Percentiles rank a stretch among this genome's conserved stretches.
These are phyloP conservation scores for Fusarium musae DNA, from an alignment of 2,329 filamentous ascomycete genomes.

Conservation along the genomic window DNA sequence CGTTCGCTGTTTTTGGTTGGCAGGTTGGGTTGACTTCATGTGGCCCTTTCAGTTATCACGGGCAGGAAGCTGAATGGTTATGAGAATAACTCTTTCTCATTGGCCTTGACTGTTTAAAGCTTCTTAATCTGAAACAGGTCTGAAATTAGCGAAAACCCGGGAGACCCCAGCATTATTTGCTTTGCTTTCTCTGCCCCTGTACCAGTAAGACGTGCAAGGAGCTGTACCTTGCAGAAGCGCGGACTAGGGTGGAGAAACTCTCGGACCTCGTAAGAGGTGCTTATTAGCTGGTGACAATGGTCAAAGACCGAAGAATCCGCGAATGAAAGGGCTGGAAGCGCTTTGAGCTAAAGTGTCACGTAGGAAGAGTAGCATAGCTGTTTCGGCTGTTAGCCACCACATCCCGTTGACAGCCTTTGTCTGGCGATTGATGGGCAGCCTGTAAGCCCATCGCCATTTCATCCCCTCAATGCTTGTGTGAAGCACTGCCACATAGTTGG, in stretches of 20 bases:
- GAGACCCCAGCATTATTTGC: background rate
- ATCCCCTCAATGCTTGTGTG: background rate
- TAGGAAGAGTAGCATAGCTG: background rate
- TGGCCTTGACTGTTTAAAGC: conserved; percentile 19
- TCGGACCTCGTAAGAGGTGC: background rate
- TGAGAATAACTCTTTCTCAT: background rate
- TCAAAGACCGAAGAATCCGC: conserved; percentile 6
- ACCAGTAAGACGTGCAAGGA: conserved; percentile 21
- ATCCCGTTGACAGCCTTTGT: background rate
- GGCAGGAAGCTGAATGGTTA: background rate
- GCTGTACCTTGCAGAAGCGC: conserved; percentile 36
- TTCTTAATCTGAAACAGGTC: conserved; percentile 32
- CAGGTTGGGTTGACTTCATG: background rate
- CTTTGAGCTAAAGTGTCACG: background rate
- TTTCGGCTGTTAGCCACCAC: conserved; percentile 13
- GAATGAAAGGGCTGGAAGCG: background rate
- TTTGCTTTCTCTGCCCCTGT: conserved; percentile 11
- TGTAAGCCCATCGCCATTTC: conserved; percentile 4
- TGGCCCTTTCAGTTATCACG: conserved; percentile 9
- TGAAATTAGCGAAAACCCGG: conserved; percentile 25
- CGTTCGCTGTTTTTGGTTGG: conserved; percentile 1
- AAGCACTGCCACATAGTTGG: conserved; percentile 17
- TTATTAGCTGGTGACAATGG: background rate
- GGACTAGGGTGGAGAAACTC: conserved; percentile 7
- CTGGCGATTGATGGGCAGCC: background rate